Evolutionary conservation across 495 filamentous ascomycete genomes (phyloP), one percentile per base, ranked within the genome.

Genomic region (Glarea lozoyensis): DNA sequence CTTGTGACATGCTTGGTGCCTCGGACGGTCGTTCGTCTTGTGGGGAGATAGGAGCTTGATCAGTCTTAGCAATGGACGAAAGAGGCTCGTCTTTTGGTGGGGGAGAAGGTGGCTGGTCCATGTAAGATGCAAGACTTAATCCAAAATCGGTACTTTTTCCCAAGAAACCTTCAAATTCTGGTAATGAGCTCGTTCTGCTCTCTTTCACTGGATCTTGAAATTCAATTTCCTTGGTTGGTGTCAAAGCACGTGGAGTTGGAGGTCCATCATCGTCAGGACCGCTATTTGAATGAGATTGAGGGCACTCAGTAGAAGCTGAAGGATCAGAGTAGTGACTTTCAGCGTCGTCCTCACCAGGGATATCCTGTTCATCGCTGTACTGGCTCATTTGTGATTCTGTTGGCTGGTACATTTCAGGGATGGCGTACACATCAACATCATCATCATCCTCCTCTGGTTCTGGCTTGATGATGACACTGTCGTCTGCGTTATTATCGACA

Each of bases 381-480:
- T 64, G 55, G 31, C 65, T 45, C 13, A 40, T 18, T 36, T 29
- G 33, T 15, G 50, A 54, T 15, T 50, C 46, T 6, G 50, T 31
- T 2, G 30, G 45, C 10, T 63, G 54, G 32, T 70, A 76, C 56
- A 78, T 66, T 42, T 84, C 81, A n/a, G 84, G 71, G 37, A 90
- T 81, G 13, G 74, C 69, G 50, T 86, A 86, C 17, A 88, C 66
- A 53, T 90, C 81, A 17, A 71, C 45, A 12, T 75, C 78, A 32
- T 69, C 66, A 2, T 78, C 69, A 2, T 78, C 69, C 40, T 55
- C 48, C 21, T 64, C 60, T 11, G 69, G 70, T 52, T 86, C 77
- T 25, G 74, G 68, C 50, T 84, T 89, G 49, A 88, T 76, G 21
- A 81, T 63, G 25, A 86, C 73, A 49, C 77, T 81, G 13, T 72